Base-by-base conservation (phyloP, 306 rosid species). In the Notholithocarpus densiflorus region DNA sequence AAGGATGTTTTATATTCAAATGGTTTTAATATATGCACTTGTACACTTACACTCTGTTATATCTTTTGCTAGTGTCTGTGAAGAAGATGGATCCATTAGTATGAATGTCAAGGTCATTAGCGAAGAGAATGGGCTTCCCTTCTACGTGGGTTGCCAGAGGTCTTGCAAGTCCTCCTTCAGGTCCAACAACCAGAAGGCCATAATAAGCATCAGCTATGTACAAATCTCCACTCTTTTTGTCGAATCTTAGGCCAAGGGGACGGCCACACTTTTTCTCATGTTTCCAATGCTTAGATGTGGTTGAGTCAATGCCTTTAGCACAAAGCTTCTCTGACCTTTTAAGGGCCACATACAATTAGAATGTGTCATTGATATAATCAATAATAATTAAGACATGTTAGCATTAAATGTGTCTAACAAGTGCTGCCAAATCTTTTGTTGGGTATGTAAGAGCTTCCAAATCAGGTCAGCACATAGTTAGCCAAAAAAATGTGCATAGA, bases 51-150 rank as follows among this genome's bases (percentile, higher is more conserved):
- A 88, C 87, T 83, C 98, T 78, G 79, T 95, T 84, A 81, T 95
- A 86, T 91, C 99, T 86, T 86, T 79, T 86, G 91, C 98, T 95
- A 1, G 98, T 95, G 83, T 95, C 97, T 0, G 97, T 93, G 90
- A 95, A 95, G 72, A 91, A 95, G 78, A 95, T 81, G 78, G 98
- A 95, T n/a, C 99, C 99, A 59, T 95, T 95, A 5, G 17, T 76
- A 5, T 95, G 89, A 55, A 93, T 90, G 62, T 93, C 98, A 79
- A 95, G 98, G 69, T 95, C 99, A 81, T 95, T 95, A 24, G 98
- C 97, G 8, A 89, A 95, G 83, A 93, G 96, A 29, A 95, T 93
- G 0, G 94, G 94, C 31, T 87, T 85, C 51, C 98, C 97, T 0
- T 86, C 84, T 4, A 89, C 89, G 51, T 91, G 97, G 43, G 89